Base-by-base conservation (phyloP, 192 early-diverging fungal species). In the Lobosporangium transversale region DNA sequence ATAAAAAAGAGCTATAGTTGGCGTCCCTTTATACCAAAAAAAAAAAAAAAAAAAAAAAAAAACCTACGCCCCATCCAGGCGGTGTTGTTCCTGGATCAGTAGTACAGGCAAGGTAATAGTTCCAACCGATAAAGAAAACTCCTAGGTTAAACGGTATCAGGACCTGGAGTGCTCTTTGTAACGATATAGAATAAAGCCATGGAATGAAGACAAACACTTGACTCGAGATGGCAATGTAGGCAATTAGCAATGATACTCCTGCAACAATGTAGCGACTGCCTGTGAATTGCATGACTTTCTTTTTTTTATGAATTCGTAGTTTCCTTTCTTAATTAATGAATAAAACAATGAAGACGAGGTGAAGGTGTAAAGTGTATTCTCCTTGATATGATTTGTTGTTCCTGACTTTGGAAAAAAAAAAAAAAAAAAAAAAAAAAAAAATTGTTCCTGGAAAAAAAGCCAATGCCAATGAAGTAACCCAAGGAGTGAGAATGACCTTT, bases 61-160 rank as follows among this genome's bases (percentile, higher is more conserved):
- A n/a, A n/a, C 66, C 12, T 63, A 76, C 85, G 75, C 82, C 85
- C 82, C 83, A 88, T 45, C 81, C 70, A 15, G 80, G 61, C 15
- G 95, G 94, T 5, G 94, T 90, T 23, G 80, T 58, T 17, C 97
- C 97, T 0, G 97, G 95, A 49, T 91, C 80, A 18, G 91, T 93
- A 2, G 64, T 71, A 50, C 86, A 88, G 12, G 92, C 91, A 26
- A 94, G 79, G 58, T 85, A 90, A 78, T 97, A 99, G 86, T 97
- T 97, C 81, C 91, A 83, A 78, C 87, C 91, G 31, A 96, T 88
- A 32, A 90, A 84, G 24, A 90, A 74, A 11, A 95, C 85, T 42
- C 86, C 83, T 32, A 91, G 50, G 79, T 99, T 94, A 84, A 97
- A 95, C 2, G 90, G 89, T 4, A 83, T 81, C 17, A 89, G 85